These are phyloP conservation scores for Nicotiana obtusifolia DNA, from an alignment of 257 asterid genomes.

Conservation along the genomic window DNA sequence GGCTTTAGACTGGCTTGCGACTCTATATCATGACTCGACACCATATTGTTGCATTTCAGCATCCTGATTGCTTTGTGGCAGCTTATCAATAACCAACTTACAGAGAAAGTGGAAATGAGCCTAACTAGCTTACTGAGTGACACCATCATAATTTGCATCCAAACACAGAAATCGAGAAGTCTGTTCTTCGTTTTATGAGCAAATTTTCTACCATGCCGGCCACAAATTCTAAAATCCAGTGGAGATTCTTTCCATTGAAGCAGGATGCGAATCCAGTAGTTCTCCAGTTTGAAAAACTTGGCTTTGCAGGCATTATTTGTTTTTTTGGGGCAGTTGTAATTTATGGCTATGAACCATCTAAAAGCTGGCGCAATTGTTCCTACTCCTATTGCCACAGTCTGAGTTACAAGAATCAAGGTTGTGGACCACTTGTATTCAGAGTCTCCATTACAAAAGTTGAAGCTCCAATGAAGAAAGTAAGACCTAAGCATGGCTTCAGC, in stretches of 20 bases:
- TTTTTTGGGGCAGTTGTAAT: slow-evolving; percentile 52
- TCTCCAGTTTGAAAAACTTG: slow-evolving; percentile 35
- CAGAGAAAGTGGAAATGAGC: slow-evolving; percentile 39
- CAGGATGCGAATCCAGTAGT: slow-evolving; percentile 53
- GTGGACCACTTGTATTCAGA: slow-evolving; percentile 85
- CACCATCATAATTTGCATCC: slow-evolving; percentile 50
- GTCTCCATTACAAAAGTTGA: slow-evolving; percentile 56
- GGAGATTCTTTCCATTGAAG: slow-evolving; percentile 50
- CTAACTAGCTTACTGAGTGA: slow-evolving; percentile 54
- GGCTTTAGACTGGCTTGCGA: slow-evolving; percentile 21
- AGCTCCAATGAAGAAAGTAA: slow-evolving; percentile 41
- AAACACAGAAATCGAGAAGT: slow-evolving; percentile 39
- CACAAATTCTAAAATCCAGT: slow-evolving; percentile 30
- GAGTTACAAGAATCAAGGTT: slow-evolving; percentile 44
- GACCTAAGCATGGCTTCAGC: slow-evolving; percentile 61
- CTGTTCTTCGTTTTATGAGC: slow-evolving; percentile 35
- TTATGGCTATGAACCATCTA: slow-evolving; percentile 58
- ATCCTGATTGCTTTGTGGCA: slow-evolving; percentile 24
- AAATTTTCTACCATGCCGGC: slow-evolving; percentile 37
- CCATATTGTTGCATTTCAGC: slow-evolving; percentile 23
- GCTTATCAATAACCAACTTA: slow-evolving; percentile 27
- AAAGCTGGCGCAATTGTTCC: slow-evolving; percentile 73
- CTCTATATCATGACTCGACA: slow-evolving; percentile 22
- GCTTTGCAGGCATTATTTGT: slow-evolving; percentile 13
- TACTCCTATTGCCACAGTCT: slow-evolving; percentile 47